phyloP scores from a whole-genome alignment of 306 rosid species.

The Cercis canadensis region DNA sequence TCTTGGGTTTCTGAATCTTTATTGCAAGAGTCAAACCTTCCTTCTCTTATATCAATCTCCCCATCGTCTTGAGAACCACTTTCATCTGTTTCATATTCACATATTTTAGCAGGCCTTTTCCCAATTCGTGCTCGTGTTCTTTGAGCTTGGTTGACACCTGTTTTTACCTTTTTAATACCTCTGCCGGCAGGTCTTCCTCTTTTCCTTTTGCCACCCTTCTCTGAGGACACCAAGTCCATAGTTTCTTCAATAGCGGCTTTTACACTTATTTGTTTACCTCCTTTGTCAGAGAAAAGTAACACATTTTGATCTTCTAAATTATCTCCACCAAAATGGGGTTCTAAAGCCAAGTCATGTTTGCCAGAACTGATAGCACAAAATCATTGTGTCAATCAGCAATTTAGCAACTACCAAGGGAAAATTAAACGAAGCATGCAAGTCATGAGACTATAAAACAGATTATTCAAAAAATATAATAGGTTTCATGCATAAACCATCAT shows the following conservation, averaged over 20 bases:
- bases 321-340: conserved; percentile 33
- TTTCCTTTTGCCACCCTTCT: conserved; percentile 58
- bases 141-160: conserved; percentile 50
- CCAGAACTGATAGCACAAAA: conserved; percentile 45
- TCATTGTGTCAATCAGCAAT: conserved; percentile 21
- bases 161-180: conserved; percentile 47
- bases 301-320: conserved; percentile 31
- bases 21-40: conserved; percentile 10
- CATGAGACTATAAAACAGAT: too few relatives aligned
- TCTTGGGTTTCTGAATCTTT: conserved; percentile 40
- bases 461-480: neutral
- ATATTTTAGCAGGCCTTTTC: conserved; percentile 69
- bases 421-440: too few relatives aligned
- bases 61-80: conserved; percentile 45
- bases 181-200: conserved; percentile 73
- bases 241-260: conserved; percentile 41
- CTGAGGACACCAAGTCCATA: conserved; percentile 38
- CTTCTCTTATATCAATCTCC: conserved; percentile 37
- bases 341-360: conserved; percentile 46
- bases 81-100: conserved; percentile 67
- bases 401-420: neutral
- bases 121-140: conserved; percentile 48
- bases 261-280: conserved; percentile 38
- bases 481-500: neutral
- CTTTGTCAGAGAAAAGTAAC: conserved; percentile 36